Evolutionary conservation across 148 eudicot genomes (phyloP).

Genomic region (Vaccinium darrowii): DNA sequence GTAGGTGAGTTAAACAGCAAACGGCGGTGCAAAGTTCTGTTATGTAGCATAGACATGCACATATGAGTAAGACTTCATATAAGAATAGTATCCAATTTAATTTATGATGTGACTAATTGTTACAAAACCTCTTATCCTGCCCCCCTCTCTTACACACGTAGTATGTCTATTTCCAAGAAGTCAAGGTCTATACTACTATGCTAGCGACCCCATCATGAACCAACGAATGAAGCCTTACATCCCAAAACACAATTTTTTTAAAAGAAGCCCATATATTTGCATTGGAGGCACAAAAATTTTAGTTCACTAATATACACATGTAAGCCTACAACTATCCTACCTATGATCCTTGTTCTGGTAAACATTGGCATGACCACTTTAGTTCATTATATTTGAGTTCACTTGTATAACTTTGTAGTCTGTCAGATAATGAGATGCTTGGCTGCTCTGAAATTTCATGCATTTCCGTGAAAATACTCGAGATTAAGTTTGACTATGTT

Average conservation of each 20-base stretch:
- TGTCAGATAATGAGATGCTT: conserved; percentile 2
- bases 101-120: neutral
- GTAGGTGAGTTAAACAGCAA: too few species aligned
- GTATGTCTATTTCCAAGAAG: neutral
- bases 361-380: neutral
- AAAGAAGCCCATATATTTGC: conserved; percentile 2
- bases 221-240: neutral
- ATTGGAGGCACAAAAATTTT: neutral
- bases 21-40: too few species aligned
- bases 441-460: neutral
- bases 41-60: neutral
- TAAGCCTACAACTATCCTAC: neutral
- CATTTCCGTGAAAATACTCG: neutral
- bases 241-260: neutral
- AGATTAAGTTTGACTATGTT: neutral
- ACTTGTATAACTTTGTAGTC: neutral
- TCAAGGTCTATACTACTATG: neutral
- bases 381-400: neutral
- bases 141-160: neutral
- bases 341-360: neutral
- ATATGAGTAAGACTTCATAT: neutral
- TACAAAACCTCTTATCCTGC: neutral
- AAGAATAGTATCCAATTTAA: neutral
- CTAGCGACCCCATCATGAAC: conserved; percentile 4
- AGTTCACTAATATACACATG: neutral